Conservation (phyloP, 257 asterid genomes). For the Orobanche coerulescens region DNA sequence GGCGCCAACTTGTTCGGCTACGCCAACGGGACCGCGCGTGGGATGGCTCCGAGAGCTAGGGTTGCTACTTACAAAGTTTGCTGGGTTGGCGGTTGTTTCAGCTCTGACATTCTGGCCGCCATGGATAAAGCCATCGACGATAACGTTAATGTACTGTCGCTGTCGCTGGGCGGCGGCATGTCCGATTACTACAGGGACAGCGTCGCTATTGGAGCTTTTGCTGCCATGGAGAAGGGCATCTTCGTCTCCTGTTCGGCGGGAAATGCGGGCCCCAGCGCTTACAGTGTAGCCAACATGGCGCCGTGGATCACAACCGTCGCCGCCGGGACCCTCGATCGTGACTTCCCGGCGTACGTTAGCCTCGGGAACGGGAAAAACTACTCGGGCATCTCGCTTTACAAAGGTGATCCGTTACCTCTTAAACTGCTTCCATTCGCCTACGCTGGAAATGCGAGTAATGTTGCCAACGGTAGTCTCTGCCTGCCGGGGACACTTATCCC, state of each 20-base stretch:
- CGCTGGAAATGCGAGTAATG: conserved; percentile 65
- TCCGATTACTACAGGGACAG: conserved; percentile 56
- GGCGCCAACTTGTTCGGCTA: conserved; percentile 72
- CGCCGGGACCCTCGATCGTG: conserved; percentile 82
- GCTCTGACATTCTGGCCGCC: conserved; percentile 77
- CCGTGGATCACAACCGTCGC: conserved; percentile 95
- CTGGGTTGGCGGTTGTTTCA: conserved; percentile 81
- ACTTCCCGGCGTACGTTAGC: conserved; percentile 72
- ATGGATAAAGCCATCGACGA: conserved; percentile 78
- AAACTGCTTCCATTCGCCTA: conserved; percentile 61
- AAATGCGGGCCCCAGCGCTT: conserved; percentile 61
- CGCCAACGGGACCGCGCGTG: conserved; percentile 77
- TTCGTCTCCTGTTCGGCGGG: conserved; percentile 78
- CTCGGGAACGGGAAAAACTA: conserved; percentile 67
- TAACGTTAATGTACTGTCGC: conserved; percentile 54
- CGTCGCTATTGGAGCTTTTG: conserved; percentile 63
- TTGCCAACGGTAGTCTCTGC: conserved; percentile 60
- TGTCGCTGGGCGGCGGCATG: conserved; percentile 71
- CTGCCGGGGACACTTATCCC: conserved; percentile 58
- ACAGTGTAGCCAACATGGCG: conserved; percentile 59
- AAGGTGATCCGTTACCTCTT: conserved; percentile 28
- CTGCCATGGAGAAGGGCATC: conserved; percentile 84
- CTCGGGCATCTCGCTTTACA: conserved; percentile 56
- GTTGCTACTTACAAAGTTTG: conserved; percentile 74
- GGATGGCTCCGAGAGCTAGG: conserved; percentile 82